A percentile compares a stretch with the other conserved stretches of the same genome.
Conservation (phyloP, 2,329 filamentous ascomycete genomes). For the Periglandula ipomoeae region DNA sequence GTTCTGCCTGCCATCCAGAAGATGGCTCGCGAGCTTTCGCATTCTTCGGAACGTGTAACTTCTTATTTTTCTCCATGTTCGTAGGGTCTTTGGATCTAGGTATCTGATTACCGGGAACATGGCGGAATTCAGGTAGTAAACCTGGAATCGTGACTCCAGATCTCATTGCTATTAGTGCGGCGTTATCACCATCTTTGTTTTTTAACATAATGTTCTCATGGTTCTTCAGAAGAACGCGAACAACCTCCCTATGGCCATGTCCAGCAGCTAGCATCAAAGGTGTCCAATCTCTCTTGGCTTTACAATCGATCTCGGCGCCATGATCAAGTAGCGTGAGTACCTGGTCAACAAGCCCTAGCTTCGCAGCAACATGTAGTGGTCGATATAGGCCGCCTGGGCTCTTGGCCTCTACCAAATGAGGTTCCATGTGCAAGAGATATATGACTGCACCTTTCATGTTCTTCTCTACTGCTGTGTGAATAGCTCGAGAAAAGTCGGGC, state of each 20-base stretch:
- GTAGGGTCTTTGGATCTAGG: neutral
- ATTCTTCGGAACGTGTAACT: neutral
- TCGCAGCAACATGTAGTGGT: slow-evolving; percentile 9
- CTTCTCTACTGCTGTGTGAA: neutral
- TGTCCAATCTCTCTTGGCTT: slow-evolving; percentile 8
- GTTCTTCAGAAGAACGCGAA: slow-evolving; percentile 1
- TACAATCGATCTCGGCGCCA: slow-evolving; percentile 6
- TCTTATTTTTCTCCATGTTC: neutral
- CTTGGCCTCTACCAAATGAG: slow-evolving; percentile 1
- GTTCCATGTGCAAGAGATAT: slow-evolving; percentile 6
- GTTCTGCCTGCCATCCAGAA: neutral
- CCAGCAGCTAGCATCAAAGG: slow-evolving; percentile 10
- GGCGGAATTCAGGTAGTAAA: neutral
- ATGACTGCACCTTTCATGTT: neutral
- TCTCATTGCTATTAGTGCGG: neutral
- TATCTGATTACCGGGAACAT: neutral
- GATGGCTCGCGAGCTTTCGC: neutral
- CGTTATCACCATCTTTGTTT: neutral
- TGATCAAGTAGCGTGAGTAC: slow-evolving; percentile 7
- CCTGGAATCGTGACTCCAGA: neutral
- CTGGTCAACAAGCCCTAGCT: slow-evolving; percentile 1
- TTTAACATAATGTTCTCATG: neutral
- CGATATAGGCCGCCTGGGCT: slow-evolving; percentile 4
- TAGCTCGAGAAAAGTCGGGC: neutral
- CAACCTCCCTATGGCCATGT: slow-evolving; percentile 3